Evolutionary conservation across 2,329 filamentous ascomycete genomes (phyloP).

Genomic region (Podosphaera leucotricha): DNA sequence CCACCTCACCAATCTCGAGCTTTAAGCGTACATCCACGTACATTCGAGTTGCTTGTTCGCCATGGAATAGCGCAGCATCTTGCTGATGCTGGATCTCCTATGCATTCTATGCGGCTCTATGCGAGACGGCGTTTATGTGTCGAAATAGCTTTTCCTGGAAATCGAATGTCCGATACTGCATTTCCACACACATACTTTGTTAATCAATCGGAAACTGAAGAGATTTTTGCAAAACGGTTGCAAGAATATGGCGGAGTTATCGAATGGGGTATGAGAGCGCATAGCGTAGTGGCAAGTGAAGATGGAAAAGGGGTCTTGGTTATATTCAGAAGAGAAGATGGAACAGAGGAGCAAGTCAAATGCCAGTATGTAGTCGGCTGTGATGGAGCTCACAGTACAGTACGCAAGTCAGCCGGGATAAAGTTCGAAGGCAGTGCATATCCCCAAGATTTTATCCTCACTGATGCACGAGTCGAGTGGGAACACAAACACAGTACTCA

Average conservation of each 20-base stretch:
- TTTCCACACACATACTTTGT: slow-evolving; percentile 16
- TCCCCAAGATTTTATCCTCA: slow-evolving; percentile 21
- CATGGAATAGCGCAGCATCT: slow-evolving; percentile 19
- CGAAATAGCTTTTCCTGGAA: slow-evolving; percentile 14
- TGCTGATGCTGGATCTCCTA: slow-evolving; percentile 17
- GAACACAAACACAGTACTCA: slow-evolving; percentile 4
- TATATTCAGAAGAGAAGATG: slow-evolving; percentile 1
- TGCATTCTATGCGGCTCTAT: slow-evolving; percentile 18
- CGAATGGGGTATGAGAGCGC: slow-evolving; percentile 15
- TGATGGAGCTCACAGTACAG: slow-evolving; percentile 26
- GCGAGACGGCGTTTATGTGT: slow-evolving; percentile 5
- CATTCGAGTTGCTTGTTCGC: slow-evolving; percentile 44
- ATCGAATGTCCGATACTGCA: slow-evolving; percentile 12
- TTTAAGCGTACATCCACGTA: slow-evolving; percentile 79
- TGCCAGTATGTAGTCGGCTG: slow-evolving; percentile 25
- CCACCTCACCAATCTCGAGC: slow-evolving; percentile 34
- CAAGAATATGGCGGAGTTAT: slow-evolving; percentile 12
- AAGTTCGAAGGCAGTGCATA: slow-evolving; percentile 21
- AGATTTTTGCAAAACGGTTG: slow-evolving; percentile 13
- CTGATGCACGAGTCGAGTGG: slow-evolving; percentile 18
- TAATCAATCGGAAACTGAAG: slow-evolving; percentile 18
- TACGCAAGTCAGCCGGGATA: slow-evolving; percentile 20
- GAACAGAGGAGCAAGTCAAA: slow-evolving; percentile 12
- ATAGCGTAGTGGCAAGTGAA: slow-evolving; percentile 13
- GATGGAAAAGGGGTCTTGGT: slow-evolving; percentile 4